These are phyloP conservation scores for Apiospora kogelbergensis DNA, from an alignment of 2,329 filamentous ascomycete species.

Conservation along the genomic window DNA sequence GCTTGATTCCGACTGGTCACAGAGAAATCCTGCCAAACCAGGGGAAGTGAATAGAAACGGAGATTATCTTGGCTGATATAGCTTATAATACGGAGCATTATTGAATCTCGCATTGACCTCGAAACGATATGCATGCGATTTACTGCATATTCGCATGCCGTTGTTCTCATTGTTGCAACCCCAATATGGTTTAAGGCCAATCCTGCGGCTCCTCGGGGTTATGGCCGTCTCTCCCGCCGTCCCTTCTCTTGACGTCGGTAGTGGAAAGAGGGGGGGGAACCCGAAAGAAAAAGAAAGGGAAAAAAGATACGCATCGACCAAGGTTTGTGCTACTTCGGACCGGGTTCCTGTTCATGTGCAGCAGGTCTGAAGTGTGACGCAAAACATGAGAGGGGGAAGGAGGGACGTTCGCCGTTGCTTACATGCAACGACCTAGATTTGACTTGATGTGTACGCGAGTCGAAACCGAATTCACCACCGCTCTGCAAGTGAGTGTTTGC, in stretches of 20 bases:
- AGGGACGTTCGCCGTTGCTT: background rate
- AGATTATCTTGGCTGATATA: background rate
- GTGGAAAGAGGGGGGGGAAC: too few species aligned
- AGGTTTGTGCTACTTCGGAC: background rate
- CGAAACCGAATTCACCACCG: background rate
- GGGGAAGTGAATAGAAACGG: background rate
- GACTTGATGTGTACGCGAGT: background rate
- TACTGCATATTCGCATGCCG: background rate
- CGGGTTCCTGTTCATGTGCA: background rate
- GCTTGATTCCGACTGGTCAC: background rate
- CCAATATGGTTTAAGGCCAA: background rate
- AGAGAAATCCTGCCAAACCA: background rate
- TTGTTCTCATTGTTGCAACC: background rate
- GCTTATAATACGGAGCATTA: background rate
- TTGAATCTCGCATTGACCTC: background rate
- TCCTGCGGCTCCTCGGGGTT: background rate
- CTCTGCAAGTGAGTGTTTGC: background rate
- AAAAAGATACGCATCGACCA: background rate
- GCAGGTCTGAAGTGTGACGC: background rate
- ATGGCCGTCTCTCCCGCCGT: background rate
- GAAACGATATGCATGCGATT: background rate
- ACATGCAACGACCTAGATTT: background rate
- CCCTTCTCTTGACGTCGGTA: background rate
- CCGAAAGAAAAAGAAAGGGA: background rate
- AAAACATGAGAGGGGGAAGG: background rate